A percentile compares a stretch with the other conserved stretches of the same genome.
These are phyloP conservation scores for Tricladium varicosporioides DNA, from an alignment of 2,329 filamentous ascomycete genomes.

Conservation along the genomic window DNA sequence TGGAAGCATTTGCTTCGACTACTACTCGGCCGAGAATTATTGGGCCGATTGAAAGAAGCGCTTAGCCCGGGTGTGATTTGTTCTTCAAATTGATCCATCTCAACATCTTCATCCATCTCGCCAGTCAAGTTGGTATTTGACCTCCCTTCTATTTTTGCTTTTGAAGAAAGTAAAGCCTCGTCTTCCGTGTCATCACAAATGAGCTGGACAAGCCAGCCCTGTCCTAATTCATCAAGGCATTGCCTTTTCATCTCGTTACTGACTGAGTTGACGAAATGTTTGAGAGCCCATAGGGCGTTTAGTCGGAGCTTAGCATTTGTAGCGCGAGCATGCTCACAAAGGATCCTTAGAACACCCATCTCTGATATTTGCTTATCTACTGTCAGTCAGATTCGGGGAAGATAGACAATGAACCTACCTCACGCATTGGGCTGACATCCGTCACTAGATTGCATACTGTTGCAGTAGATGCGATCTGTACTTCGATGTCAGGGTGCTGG, in stretches of 20 bases:
- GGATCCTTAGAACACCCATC: conserved; percentile 71
- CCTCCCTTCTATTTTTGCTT: conserved; percentile 25
- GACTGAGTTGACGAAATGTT: conserved; percentile 78
- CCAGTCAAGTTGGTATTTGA: conserved; percentile 26
- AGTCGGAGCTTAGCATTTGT: conserved; percentile 75
- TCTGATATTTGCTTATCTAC: conserved; percentile 51
- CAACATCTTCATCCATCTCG: conserved; percentile 56
- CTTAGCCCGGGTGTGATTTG: conserved; percentile 26
- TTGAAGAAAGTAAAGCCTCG: conserved; percentile 43
- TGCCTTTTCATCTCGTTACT: conserved; percentile 70
- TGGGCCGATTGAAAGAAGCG: conserved; percentile 19
- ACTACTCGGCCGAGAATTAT: conserved; percentile 26
- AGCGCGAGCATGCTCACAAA: conserved; percentile 84
- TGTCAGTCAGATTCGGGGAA: conserved; percentile 1
- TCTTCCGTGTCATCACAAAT: conserved; percentile 66
- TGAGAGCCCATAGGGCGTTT: conserved; percentile 90
- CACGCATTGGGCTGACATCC: conserved; percentile 88
- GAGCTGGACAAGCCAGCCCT: conserved; percentile 77
- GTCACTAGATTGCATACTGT: conserved; percentile 82
- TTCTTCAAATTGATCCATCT: conserved; percentile 51
- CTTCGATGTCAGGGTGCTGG: conserved; percentile 69
- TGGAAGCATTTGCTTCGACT: conserved; percentile 39
- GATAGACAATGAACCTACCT: conserved; percentile 52
- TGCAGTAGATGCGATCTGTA: conserved; percentile 83
- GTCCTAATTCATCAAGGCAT: conserved; percentile 73